Evolutionary conservation across 345 rosid species (phyloP).

Genomic region (Acer saccharum): DNA sequence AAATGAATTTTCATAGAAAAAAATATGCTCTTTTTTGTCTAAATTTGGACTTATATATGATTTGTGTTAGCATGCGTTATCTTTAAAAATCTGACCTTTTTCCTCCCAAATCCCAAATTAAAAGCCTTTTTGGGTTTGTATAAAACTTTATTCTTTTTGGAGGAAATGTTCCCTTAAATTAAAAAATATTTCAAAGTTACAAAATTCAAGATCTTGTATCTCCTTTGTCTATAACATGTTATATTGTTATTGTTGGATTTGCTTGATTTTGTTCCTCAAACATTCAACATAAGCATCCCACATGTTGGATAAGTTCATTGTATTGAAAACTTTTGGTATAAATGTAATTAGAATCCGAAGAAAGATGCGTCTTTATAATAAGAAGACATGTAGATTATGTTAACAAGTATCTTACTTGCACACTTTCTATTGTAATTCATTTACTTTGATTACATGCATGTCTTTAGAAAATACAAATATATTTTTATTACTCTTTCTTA

Average conservation of each 20-base stretch:
- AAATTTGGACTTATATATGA: slow-evolving; percentile 19
- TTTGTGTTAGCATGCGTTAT: slow-evolving; percentile 19
- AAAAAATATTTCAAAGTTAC: background rate
- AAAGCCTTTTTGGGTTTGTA: slow-evolving; percentile 1
- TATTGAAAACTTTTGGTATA: no score
- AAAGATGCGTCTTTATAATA: no score
- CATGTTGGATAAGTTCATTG: background rate
- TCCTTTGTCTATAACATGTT: background rate
- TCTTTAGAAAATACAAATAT: no score
- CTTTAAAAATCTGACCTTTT: slow-evolving; percentile 5
- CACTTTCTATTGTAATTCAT: no score
- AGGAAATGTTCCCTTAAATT: background rate
- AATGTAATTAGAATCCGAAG: background rate
- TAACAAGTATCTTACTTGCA: no score
- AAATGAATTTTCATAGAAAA: slow-evolving; percentile 2
- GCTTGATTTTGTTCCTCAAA: slow-evolving; percentile 24
- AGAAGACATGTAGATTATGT: no score
- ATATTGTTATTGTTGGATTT: slow-evolving; percentile 8
- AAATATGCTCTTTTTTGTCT: background rate
- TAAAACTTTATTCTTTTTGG: background rate
- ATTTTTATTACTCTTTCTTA: no score
- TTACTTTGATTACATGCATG: no score
- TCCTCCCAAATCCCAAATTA: slow-evolving; percentile 1
- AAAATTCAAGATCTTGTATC: background rate
- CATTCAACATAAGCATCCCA: slow-evolving; percentile 9